Conservation (phyloP, 257 asterid species). For the Fraxinus americana region DNA sequence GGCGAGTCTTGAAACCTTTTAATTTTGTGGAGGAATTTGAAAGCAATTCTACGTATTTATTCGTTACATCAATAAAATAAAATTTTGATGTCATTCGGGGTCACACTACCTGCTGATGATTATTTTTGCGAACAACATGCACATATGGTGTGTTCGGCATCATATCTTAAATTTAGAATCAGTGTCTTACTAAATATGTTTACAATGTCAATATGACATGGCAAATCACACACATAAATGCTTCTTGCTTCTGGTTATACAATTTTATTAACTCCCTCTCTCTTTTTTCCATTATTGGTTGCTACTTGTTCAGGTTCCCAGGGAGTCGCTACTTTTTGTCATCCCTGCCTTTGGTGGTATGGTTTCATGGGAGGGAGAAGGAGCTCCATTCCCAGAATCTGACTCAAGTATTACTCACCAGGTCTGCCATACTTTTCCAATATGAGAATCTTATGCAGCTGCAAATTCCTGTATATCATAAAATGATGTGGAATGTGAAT, state of each 20-base stretch:
- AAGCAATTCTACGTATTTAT: neutral
- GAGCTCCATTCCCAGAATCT: conserved; percentile 85
- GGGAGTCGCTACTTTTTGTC: conserved; percentile 83
- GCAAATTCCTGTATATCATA: neutral
- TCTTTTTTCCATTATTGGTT: conserved; percentile 4
- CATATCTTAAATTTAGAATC: neutral
- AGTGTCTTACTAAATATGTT: neutral
- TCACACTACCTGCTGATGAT: neutral
- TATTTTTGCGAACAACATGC: neutral
- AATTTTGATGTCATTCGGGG: neutral
- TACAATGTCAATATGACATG: neutral
- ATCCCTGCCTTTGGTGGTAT: conserved; percentile 95
- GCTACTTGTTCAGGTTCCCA: conserved; percentile 66
- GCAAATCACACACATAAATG: conserved; percentile 38
- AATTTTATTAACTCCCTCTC: neutral
- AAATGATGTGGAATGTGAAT: neutral
- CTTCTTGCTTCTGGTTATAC: conserved; percentile 41
- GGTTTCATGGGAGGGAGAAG: conserved; percentile 98
- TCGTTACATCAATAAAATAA: too few species aligned
- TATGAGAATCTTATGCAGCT: neutral
- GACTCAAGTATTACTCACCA: conserved; percentile 87
- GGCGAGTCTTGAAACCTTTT: conserved; percentile 49
- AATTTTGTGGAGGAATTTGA: neutral
- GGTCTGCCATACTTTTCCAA: conserved; percentile 39
- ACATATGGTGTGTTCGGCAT: neutral